Evolutionary conservation across 768 basidiomycete species (phyloP), one percentile per base, ranked within the genome.

Genomic region (Serendipita sp.): DNA sequence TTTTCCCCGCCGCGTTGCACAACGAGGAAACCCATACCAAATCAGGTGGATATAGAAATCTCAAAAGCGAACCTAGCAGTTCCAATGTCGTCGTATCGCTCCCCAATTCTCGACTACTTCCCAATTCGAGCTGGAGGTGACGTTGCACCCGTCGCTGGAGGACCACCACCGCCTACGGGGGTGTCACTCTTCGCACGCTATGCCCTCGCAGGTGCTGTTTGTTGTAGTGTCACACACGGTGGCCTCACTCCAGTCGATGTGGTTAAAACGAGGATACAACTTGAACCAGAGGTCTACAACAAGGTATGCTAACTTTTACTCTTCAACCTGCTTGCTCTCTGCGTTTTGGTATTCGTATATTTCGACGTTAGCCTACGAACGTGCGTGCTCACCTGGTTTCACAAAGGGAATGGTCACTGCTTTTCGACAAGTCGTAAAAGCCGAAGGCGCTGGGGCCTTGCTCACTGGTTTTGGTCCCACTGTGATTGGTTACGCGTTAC

Each of bases 401-500:
- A 11, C n/a, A 33, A 13, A 76, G 68, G 84, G 88, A 64, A 82
- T 86, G 66, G 68, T 76, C 51, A 75, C 80, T 60, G 77, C 80
- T 67, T 75, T 92, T 66, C 77, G 78, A 63, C 78, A 79, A 42
- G 82, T 93, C 70, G 61, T 87, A 62, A 81, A 81, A 43, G 89
- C 90, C 72, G 88, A 94, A 74, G 89, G 93, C 69, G 74, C 83
- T 64, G 82, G 74, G 42, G 94, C 90, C 74, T 82, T 96, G 74
- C 88, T 92, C 84, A 97, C 95, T 75, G 94, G 94, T 70, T 78
- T 96, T 71, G 89, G 89, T 41, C 94, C 94, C 61, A 97, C 94
- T 64, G 78, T 92, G 66, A 78, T 95, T 74, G 92, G 94, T 66
- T 94, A 94, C 79, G 90, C 90, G 7, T 81, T 92, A 69, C 94